A percentile compares a stretch with the other conserved stretches of the same genome.
phyloP scores from a whole-genome alignment of 768 basidiomycete species.

The Lentinula sp. region DNA sequence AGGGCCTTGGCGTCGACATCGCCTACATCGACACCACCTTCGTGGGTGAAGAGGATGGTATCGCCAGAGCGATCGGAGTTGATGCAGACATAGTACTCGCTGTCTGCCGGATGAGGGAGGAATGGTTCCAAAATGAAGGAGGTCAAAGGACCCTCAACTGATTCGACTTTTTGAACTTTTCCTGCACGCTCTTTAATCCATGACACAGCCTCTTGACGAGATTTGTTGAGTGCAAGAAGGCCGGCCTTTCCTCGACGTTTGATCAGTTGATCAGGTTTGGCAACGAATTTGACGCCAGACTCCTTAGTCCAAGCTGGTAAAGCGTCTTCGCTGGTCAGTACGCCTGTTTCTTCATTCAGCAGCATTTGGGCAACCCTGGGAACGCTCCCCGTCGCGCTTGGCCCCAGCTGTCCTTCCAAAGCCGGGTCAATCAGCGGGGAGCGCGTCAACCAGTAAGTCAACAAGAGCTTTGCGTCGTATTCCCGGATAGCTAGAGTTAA shows the following conservation, averaged over 20 bases:
- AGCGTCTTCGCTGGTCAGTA: slow-evolving; percentile 35
- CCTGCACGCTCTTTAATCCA: slow-evolving; percentile 91
- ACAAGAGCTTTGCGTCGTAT: slow-evolving; percentile 97
- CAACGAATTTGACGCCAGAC: slow-evolving; percentile 69
- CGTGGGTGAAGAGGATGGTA: slow-evolving; percentile 96
- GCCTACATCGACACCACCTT: slow-evolving; percentile 97
- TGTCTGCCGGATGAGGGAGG: slow-evolving; percentile 87
- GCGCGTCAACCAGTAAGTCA: slow-evolving; percentile 95
- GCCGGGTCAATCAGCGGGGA: slow-evolving; percentile 60
- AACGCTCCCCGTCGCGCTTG: slow-evolving; percentile 32
- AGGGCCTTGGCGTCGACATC: slow-evolving; percentile 98
- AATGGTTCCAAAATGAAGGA: slow-evolving; percentile 99
- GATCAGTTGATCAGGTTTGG: slow-evolving; percentile 97
- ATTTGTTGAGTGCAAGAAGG: slow-evolving; percentile 89
- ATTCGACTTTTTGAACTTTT: slow-evolving; percentile 92
- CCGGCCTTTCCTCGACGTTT: slow-evolving; percentile 99
- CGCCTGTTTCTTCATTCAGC: slow-evolving; percentile 69
- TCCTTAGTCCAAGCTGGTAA: slow-evolving; percentile 5
- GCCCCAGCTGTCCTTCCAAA: slow-evolving; percentile 10
- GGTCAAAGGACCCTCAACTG: slow-evolving; percentile 89
- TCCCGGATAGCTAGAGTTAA: slow-evolving; percentile 66
- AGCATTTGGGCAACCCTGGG: slow-evolving; percentile 84
- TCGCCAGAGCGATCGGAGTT: slow-evolving; percentile 94
- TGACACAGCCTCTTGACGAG: slow-evolving; percentile 77
- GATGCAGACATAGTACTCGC: slow-evolving; percentile 98